Evolutionary conservation across 495 filamentous ascomycete genomes (phyloP).

Genomic region (Aspergillus leporis): DNA sequence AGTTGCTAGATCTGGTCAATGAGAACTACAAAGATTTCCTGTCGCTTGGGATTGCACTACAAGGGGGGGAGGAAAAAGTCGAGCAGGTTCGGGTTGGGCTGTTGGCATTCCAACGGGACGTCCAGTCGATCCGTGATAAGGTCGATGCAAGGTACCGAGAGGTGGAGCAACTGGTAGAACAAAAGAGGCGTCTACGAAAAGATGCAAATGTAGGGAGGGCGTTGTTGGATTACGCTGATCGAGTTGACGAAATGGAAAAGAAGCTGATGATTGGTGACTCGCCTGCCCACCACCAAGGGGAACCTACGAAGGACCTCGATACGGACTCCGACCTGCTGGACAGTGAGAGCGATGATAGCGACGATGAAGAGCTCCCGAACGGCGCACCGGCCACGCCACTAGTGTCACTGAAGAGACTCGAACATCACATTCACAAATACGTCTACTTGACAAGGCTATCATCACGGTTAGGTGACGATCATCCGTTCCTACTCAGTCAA

Average conservation of each 20-base stretch:
- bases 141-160: constrained; percentile 56
- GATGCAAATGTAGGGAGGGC: constrained; percentile 60
- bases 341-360: constrained; percentile 57
- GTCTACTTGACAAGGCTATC: constrained; percentile 53
- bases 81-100: constrained; percentile 89
- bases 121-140: constrained; percentile 57
- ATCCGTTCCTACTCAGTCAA: constrained; percentile 66
- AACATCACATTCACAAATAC: constrained; percentile 59
- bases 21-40: constrained; percentile 90
- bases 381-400: constrained; percentile 35
- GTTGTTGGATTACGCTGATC: constrained; percentile 69
- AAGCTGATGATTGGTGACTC: constrained; percentile 56
- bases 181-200: constrained; percentile 52
- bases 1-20: constrained; percentile 92
- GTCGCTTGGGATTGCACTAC: constrained; percentile 74
- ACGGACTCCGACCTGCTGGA: constrained; percentile 40
- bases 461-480: constrained; percentile 52
- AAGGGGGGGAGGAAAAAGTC: constrained; percentile 85
- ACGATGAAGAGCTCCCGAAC: constrained; percentile 48
- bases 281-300: constrained; percentile 12
- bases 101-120: constrained; percentile 78
- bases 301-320: constrained; percentile 28
- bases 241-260: constrained; percentile 73
- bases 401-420: constrained; percentile 53
- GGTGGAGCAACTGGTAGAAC: constrained; percentile 53